Evolutionary conservation across 768 basidiomycete genomes (phyloP).

Genomic region (Calocybe indica): DNA sequence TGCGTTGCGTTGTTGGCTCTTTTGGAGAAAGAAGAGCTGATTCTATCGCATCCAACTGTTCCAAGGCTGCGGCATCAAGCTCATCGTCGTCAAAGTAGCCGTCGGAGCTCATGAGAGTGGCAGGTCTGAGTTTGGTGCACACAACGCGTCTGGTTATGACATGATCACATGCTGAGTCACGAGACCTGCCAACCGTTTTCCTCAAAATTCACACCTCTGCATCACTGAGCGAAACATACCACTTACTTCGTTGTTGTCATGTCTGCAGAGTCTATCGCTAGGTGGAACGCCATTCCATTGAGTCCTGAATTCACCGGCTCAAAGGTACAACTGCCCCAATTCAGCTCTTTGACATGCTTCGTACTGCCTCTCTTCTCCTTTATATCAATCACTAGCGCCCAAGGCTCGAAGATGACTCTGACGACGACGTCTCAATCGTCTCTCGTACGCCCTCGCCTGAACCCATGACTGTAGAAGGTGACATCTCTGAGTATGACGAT

Average conservation of each 20-base stretch:
- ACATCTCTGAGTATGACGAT: conserved; percentile 60
- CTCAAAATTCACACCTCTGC: background rate
- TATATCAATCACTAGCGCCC: conserved; percentile 55
- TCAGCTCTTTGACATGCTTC: conserved; percentile 33
- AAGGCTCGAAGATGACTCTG: conserved; percentile 52
- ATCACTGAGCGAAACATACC: background rate
- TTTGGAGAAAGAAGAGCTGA: conserved; percentile 33
- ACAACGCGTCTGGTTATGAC: too few species aligned
- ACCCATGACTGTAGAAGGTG: conserved; percentile 44
- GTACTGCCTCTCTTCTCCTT: conserved; percentile 48
- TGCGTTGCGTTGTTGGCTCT: conserved; percentile 12
- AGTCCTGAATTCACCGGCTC: conserved; percentile 19
- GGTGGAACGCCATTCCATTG: conserved; percentile 67
- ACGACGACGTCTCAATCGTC: conserved; percentile 66
- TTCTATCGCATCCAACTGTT: conserved; percentile 68
- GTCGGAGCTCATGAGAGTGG: conserved; percentile 62
- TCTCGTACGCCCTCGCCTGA: conserved; percentile 76
- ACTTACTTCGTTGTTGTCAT: conserved; percentile 24
- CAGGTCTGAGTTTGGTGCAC: background rate
- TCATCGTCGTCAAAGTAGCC: conserved; percentile 69
- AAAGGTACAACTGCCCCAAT: conserved; percentile 69
- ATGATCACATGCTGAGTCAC: too few species aligned
- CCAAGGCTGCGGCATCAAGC: conserved; percentile 46
- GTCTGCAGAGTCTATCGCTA: conserved; percentile 60
- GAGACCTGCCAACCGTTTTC: background rate